phyloP scores from a whole-genome alignment of 441 rosid genomes.

The Brassica hybrid region DNA sequence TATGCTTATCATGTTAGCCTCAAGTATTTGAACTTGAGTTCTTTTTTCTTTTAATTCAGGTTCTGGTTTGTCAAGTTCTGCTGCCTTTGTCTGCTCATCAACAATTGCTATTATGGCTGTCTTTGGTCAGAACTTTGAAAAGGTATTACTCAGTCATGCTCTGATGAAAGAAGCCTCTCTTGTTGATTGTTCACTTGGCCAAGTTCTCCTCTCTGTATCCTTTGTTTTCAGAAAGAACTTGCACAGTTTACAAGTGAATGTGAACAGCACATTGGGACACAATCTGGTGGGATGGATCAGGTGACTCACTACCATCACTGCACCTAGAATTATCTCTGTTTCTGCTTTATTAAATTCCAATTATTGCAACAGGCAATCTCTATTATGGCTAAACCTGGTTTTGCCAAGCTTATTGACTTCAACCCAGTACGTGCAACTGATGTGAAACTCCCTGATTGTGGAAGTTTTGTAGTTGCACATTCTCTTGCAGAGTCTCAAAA shows the following conservation, averaged over 20 bases:
- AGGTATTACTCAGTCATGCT: conserved; percentile 52
- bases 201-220: not conserved
- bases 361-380: conserved; percentile 78
- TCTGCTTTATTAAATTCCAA: not conserved
- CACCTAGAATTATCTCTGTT: not conserved
- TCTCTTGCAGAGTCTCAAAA: conserved; percentile 95
- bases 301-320: conserved; percentile 41
- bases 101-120: conserved; percentile 93
- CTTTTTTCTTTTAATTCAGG: conserved; percentile 46
- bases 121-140: conserved; percentile 64
- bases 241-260: conserved; percentile 91
- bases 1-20: conserved; percentile 1
- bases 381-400: conserved; percentile 91
- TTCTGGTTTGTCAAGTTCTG: conserved; percentile 96
- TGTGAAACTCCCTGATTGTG: conserved; percentile 91
- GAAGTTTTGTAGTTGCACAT: conserved; percentile 88
- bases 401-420: conserved; percentile 98
- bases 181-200: not conserved
- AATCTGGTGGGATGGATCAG: conserved; percentile 99
- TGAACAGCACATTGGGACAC: conserved; percentile 95
- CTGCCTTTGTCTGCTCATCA: conserved; percentile 96
- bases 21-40: conserved; percentile 11
- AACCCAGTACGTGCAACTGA: conserved; percentile 95
- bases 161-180: not conserved
- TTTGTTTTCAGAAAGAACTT: conserved; percentile 75